A percentile compares a stretch with the other conserved stretches of the same genome.
Conservation (phyloP, 139 green algal genomes). For the Spirogloea muscicola region DNA sequence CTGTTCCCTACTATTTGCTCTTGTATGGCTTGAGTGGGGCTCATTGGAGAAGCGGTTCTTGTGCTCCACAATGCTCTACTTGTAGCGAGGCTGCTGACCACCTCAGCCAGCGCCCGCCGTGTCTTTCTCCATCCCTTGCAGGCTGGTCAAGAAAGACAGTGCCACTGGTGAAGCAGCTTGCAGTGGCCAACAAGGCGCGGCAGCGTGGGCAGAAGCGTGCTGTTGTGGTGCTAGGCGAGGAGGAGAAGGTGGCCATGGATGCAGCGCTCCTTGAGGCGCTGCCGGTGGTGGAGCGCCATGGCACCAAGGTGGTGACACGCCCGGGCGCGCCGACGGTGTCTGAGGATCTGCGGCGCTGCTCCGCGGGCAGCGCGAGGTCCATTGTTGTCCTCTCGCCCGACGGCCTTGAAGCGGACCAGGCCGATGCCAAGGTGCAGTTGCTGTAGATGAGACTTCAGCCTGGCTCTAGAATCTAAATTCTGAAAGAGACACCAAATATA, state of each 20-base stretch:
- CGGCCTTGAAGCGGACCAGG: not conserved
- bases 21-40: too few species aligned
- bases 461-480: not conserved
- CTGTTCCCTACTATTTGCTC: too few species aligned
- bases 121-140: not conserved
- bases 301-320: conserved; percentile 12
- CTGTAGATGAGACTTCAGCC: too few species aligned
- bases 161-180: conserved; percentile 8
- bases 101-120: not conserved
- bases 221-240: conserved; percentile 6
- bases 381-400: conserved; percentile 27
- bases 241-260: conserved; percentile 21
- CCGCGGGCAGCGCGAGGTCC: not conserved
- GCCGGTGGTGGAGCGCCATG: conserved; percentile 8
- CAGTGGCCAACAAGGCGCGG: not conserved
- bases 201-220: not conserved
- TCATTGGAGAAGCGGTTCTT: not conserved
- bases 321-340: not conserved
- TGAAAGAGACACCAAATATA: not conserved
- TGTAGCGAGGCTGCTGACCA: not conserved
- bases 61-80: not conserved
- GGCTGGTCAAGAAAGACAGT: conserved; percentile 29
- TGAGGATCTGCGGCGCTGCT: conserved; percentile 16
- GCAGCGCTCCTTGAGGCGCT: conserved; percentile 8
- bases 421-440: conserved; percentile 27